Base-by-base conservation (phyloP, 352 stramenopile genomes). In the Phytophthora foliorum region DNA sequence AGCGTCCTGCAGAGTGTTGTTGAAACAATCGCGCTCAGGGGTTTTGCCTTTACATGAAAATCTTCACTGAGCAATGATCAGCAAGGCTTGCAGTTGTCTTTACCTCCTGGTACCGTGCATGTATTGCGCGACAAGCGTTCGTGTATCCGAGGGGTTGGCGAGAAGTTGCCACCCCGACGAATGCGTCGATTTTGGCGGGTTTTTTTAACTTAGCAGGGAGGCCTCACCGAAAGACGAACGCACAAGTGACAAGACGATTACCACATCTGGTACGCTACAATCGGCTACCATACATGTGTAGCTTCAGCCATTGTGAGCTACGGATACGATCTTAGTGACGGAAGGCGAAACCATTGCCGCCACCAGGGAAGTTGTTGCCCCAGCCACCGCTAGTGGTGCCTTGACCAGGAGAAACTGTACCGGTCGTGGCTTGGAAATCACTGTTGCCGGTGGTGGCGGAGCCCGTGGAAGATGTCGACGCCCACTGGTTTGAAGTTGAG, bases 301-400 rank as follows among this genome's bases (percentile, higher is more conserved):
- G 34, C 31, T 38, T 11, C 29, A 34, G 8, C 29, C n/a, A n/a
- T n/a, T n/a, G 29, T 34, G 31, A 38, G 7, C 31, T 38, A 39
- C 34, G 14, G 22, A 49, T n/a, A 41, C 11, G 34, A 38, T 16
- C 21, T 69, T 34, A 74, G 41, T 53, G 66, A 41, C 66, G 58
- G 31, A 74, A 74, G 38, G 29, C 27, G 38, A 74, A 74, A 46
- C 36, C 52, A n/a, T 50, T 69, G 45, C 38, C 52, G 44, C 66
- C 58, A 22, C 66, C 65, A 8, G 21, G 44, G 41, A 52, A 48
- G 31, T 60, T 65, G 27, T 74, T 57, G 39, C 41, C 17, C 66
- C 66, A 69, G 17, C 66, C 66, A 7, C 59, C 49, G 21, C 31
- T 51, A 13, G 59, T 48, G 17, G 59, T 53, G 38, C 38, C 53